Base-by-base conservation (phyloP, 352 stramenopile genomes). In the Phytophthora fragariaefolia region DNA sequence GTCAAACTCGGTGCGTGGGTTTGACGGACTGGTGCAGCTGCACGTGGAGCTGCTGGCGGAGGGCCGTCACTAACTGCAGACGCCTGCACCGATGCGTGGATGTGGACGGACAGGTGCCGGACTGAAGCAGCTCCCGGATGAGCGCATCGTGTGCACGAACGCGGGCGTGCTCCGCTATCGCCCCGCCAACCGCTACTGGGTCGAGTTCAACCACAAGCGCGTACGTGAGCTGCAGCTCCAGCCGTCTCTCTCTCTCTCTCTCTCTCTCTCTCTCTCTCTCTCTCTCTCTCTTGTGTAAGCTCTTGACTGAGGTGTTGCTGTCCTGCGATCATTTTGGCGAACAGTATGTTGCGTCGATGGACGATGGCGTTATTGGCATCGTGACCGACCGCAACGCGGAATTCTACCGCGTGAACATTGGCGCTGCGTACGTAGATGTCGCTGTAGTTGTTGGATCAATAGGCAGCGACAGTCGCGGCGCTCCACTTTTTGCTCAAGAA, bases 401-500 rank as follows among this genome's bases (percentile, higher is more conserved):
- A 59, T 91, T 96, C 38, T 98, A 99, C 74, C 85, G 95, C n/a
- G 85, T 99, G 15, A 95, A 98, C 64, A 96, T 99, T 47, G 91
- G 93, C 53, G 92, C 87, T 60, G 80, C 92, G 75, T 97, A 96
- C 63, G 82, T 93, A 17, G n/a, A 40, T 40, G 15, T n/a, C n/a
- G n/a, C n/a, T n/a, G n/a, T n/a, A n/a, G n/a, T n/a, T n/a, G n/a
- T n/a, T n/a, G n/a, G n/a, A n/a, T n/a, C n/a, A n/a, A n/a, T n/a
- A n/a, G n/a, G n/a, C n/a, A n/a, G n/a, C n/a, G n/a, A n/a, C n/a
- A n/a, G n/a, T n/a, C n/a, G n/a, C n/a, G n/a, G n/a, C n/a, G n/a
- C n/a, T n/a, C n/a, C n/a, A n/a, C n/a, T n/a, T n/a, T n/a, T n/a
- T 34, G 36, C 5, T 40, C 12, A 12, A 43, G 36, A 20, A 17